Conservation (phyloP, 805 yeast species). For the Candida chauliodis region DNA sequence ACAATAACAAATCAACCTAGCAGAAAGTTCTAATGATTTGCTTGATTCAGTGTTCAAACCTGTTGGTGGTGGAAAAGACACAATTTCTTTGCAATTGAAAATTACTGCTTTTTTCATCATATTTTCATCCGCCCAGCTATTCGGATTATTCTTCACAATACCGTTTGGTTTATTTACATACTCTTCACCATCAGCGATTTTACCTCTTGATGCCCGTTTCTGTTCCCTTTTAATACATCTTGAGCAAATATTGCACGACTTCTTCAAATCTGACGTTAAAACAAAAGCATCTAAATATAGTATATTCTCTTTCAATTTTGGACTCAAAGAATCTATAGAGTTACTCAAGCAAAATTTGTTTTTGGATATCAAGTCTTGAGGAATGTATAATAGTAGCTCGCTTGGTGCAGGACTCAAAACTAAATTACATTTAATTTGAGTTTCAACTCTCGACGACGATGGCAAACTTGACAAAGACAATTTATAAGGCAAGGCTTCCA, state of each 20-base stretch:
- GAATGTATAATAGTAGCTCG: constrained; percentile 70
- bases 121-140: constrained; percentile 71
- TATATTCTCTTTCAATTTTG: constrained; percentile 46
- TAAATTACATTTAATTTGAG: constrained; percentile 80
- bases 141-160: constrained; percentile 50
- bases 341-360: constrained; percentile 71
- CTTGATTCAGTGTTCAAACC: constrained; percentile 29
- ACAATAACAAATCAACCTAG: constrained; percentile 92
- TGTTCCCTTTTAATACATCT: constrained; percentile 91
- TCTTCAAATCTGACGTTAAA: constrained; percentile 49
- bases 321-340: constrained; percentile 42
- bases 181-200: constrained; percentile 47
- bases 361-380: constrained; percentile 84
- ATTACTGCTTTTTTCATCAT: constrained; percentile 79
- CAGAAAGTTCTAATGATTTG: constrained; percentile 46
- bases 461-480: constrained; percentile 65
- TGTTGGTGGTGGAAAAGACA: constrained; percentile 64
- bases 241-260: constrained; percentile 71
- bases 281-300: constrained; percentile 77
- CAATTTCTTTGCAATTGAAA: constrained; percentile 86
- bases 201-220: constrained; percentile 90
- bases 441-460: constrained; percentile 84
- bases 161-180: constrained; percentile 16
- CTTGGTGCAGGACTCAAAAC: constrained; percentile 73
- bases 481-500: constrained; percentile 43